Conservation (phyloP, 306 rosid genomes). For the Castanospermum australe region DNA sequence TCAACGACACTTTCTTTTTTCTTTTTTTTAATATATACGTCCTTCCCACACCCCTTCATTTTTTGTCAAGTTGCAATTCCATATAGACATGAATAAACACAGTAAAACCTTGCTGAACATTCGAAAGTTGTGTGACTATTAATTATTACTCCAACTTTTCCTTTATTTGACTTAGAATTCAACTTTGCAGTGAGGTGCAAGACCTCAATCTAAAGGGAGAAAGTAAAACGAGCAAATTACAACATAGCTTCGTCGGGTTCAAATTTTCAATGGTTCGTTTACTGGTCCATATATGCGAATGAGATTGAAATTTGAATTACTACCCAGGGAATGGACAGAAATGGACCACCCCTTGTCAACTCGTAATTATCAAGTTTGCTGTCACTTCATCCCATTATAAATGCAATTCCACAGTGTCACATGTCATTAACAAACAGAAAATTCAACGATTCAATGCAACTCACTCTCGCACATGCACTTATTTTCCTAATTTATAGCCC, state of each 20-base stretch:
- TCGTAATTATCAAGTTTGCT: conserved; percentile 33
- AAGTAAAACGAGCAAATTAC: neutral
- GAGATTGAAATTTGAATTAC: conserved; percentile 20
- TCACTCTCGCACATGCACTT: conserved; percentile 20
- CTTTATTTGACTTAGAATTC: neutral
- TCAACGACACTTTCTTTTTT: neutral
- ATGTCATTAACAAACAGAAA: conserved; percentile 13
- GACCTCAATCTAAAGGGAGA: conserved; percentile 1
- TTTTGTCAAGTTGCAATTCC: neutral
- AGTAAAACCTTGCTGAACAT: neutral
- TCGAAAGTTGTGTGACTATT: neutral
- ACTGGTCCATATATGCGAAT: neutral
- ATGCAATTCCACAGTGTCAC: conserved; percentile 21
- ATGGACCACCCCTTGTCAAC: conserved; percentile 33
- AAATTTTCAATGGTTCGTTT: neutral
- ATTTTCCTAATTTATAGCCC: neutral
- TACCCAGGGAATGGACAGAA: neutral
- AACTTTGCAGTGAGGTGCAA: neutral
- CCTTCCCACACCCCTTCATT: neutral
- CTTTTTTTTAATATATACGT: neutral
- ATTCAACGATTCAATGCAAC: conserved; percentile 16
- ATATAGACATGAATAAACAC: neutral
- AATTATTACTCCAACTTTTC: neutral
- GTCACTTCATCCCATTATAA: conserved; percentile 37
- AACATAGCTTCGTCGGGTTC: neutral